A percentile compares a stretch with the other conserved stretches of the same genome.
Evolutionary conservation across 441 rosid genomes (phyloP).

Genomic region (Francoa sonchifolia): DNA sequence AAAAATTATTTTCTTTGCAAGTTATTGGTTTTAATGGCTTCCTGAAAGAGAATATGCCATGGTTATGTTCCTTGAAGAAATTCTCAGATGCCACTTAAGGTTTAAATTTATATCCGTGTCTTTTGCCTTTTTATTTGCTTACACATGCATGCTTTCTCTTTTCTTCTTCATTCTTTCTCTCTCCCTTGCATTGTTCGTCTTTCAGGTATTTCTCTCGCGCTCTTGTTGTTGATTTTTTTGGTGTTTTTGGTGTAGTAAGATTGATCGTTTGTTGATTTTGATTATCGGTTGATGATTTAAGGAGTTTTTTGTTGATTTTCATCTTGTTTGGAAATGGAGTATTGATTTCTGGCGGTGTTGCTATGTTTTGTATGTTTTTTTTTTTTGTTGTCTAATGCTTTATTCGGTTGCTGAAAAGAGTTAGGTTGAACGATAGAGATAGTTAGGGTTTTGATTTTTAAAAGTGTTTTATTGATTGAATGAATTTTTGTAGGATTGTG

Average conservation of each 20-base stretch:
- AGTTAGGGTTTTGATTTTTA: conserved; percentile 6
- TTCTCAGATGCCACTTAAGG: conserved; percentile 18
- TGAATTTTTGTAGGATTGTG: background rate
- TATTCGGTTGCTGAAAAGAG: background rate
- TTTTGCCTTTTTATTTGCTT: background rate
- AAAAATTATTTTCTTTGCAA: background rate
- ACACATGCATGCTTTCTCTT: conserved; percentile 12
- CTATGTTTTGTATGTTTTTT: background rate
- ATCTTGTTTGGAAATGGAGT: background rate
- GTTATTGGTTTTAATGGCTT: background rate
- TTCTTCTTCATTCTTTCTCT: conserved; percentile 2
- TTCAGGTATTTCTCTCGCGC: conserved; percentile 14
- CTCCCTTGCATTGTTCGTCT: background rate
- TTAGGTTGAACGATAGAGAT: background rate
- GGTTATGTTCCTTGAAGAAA: conserved; percentile 17
- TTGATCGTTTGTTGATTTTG: conserved; percentile 1
- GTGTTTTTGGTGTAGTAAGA: too few relatives aligned
- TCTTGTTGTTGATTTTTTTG: background rate
- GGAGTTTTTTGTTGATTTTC: background rate
- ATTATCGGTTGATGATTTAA: background rate
- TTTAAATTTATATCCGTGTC: background rate
- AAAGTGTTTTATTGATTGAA: too few relatives aligned
- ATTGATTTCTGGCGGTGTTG: background rate
- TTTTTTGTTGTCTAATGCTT: background rate
- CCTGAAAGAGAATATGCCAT: conserved; percentile 29